A percentile compares a stretch with the other conserved stretches of the same genome.
Evolutionary conservation across 768 basidiomycete species (phyloP).

Genomic region (Tulasnella sp.): DNA sequence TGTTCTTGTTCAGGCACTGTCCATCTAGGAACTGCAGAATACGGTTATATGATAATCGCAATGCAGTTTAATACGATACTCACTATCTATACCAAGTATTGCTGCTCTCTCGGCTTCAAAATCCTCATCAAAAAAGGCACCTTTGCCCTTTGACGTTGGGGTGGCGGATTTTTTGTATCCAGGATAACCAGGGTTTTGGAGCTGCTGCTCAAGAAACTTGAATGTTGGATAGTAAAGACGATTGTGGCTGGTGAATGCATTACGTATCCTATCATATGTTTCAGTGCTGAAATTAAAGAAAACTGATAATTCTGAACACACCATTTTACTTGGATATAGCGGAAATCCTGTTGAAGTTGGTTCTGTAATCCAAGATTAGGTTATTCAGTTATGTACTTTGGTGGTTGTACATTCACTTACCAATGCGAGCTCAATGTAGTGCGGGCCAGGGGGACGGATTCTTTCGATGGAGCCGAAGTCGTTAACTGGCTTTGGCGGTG

Average conservation of each 20-base stretch:
- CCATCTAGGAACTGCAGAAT: background rate
- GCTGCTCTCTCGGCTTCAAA: constrained; percentile 36
- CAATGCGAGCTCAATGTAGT: constrained; percentile 41
- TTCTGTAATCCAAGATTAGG: constrained; percentile 27
- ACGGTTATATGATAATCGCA: background rate
- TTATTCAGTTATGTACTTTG: background rate
- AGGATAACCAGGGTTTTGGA: background rate
- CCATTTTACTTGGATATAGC: constrained; percentile 41
- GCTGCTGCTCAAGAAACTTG: constrained; percentile 35
- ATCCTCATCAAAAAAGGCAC: constrained; percentile 22
- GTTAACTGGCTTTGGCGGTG: constrained; percentile 25
- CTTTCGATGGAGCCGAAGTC: too few relatives aligned
- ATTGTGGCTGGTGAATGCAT: constrained; percentile 28
- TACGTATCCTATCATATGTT: constrained; percentile 28
- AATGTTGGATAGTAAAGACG: constrained; percentile 56
- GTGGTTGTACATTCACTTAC: constrained; percentile 28
- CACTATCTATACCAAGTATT: constrained; percentile 30
- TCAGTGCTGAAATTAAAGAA: background rate
- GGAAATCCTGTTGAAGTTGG: constrained; percentile 45
- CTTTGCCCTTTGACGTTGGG: constrained; percentile 19
- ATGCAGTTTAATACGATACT: background rate
- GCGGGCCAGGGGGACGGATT: too few relatives aligned
- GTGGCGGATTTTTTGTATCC: constrained; percentile 21
- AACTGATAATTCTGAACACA: background rate
- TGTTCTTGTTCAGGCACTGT: constrained; percentile 9